Evolutionary conservation across 331 rosid species (phyloP).

Genomic region (Prunus yedoensis): DNA sequence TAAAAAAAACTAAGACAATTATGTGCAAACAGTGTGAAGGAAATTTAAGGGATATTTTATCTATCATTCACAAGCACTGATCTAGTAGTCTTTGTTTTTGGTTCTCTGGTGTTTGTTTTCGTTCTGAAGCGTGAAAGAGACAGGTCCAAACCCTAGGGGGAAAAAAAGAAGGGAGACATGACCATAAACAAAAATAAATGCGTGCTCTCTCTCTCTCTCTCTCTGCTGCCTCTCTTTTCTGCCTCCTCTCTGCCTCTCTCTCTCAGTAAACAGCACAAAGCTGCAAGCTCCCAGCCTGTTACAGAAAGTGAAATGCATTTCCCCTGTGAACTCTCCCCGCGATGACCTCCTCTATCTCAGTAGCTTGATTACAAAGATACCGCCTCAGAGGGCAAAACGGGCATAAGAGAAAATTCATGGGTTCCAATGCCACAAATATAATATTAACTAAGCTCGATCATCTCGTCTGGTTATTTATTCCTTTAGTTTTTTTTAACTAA

Average conservation of each 20-base stretch:
- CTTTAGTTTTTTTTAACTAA: too few species aligned
- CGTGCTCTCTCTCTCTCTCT: not conserved
- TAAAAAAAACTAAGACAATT: not conserved
- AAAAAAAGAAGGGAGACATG: not conserved
- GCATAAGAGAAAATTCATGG: too few species aligned
- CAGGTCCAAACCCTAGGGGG: constrained; percentile 25
- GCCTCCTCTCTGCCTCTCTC: not conserved
- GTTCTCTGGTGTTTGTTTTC: not conserved
- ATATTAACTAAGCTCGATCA: too few species aligned
- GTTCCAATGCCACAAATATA: too few species aligned
- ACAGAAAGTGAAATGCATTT: not conserved
- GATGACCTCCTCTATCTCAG: not conserved
- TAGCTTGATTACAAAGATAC: too few species aligned
- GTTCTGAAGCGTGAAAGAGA: constrained; percentile 24
- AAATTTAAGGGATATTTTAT: not conserved
- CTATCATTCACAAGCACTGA: not conserved
- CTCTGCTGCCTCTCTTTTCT: not conserved
- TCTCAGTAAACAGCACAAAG: not conserved
- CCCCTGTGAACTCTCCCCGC: not conserved
- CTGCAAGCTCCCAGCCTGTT: not conserved
- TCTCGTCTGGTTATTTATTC: too few species aligned
- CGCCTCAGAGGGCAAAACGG: too few species aligned
- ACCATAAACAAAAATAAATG: constrained; percentile 5
- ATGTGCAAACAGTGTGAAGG: not conserved
- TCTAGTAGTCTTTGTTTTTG: not conserved